These are phyloP conservation scores for Aspergillus olivimuriae DNA, from an alignment of 495 filamentous ascomycete species.

Conservation along the genomic window DNA sequence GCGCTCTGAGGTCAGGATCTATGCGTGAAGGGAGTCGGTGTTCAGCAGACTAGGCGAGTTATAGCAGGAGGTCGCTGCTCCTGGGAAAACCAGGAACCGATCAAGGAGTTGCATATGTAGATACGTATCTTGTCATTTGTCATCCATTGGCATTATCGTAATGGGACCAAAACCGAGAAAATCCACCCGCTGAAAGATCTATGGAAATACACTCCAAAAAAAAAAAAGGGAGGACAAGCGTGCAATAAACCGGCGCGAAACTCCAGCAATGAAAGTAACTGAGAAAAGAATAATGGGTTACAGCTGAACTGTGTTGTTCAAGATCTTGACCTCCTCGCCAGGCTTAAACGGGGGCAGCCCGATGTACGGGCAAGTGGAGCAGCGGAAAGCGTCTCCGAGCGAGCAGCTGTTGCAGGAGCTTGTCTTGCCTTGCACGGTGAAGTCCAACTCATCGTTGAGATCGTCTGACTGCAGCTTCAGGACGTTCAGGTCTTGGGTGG, in stretches of 20 bases:
- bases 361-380: constrained; percentile 80
- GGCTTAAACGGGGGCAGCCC: constrained; percentile 94
- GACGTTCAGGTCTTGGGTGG: constrained; percentile 53
- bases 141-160: background rate
- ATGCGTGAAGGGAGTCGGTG: too few species aligned
- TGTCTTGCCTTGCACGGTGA: constrained; percentile 91
- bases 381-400: constrained; percentile 64
- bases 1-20: too few species aligned
- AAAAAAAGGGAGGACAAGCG: background rate
- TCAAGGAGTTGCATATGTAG: too few species aligned
- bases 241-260: background rate
- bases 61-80: too few species aligned
- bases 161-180: background rate
- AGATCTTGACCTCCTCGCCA: constrained; percentile 81
- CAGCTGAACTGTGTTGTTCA: constrained; percentile 83
- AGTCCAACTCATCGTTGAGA: constrained; percentile 71
- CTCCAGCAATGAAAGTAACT: background rate
- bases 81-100: too few species aligned
- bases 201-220: background rate
- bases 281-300: constrained; percentile 32
- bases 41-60: too few species aligned
- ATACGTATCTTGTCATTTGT: background rate
- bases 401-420: constrained; percentile 91
- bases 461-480: constrained; percentile 72
- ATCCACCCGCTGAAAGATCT: background rate